Base-by-base conservation (phyloP, 306 rosid species). In the Potentilla sterilis region DNA sequence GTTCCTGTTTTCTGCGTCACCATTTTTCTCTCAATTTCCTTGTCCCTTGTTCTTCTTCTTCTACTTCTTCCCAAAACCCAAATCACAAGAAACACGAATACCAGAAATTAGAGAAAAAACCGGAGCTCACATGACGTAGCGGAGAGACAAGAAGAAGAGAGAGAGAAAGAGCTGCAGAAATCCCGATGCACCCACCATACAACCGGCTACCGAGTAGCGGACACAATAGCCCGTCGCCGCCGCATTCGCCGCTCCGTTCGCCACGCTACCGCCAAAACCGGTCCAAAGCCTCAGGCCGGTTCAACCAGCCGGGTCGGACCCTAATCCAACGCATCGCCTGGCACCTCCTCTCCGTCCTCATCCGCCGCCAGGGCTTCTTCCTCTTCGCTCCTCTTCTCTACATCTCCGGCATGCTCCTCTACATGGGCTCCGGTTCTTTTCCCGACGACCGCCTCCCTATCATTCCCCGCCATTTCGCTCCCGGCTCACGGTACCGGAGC, bases 371-470 rank as follows among this genome's bases (percentile, higher is more conserved):
- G 69, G 98, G 98, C 57, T 78, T 93, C 47, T 95, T 95, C 74
- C 91, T 95, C 7, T 95, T 95, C 70, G 99, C 99, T n/a, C 99
- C 99, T 66, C 88, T 95, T 7, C 88, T 95, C 41, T 95, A 95
- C 81, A 90, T 95, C 86, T 85, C 99, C 35, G 93, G 87, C 38
- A 87, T 93, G 98, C 90, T 93, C 7, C 89, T 93, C 64, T 93
- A 89, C 84, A 86, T 93, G 87, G 93, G 92, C 9, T 80, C 97
- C n/a, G 87, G 86, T 67, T 91, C 98, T 0, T 89, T 91, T 2
- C 69, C 69, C 47, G 46, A 64, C 72, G 89, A 91, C 64, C 87
- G 85, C 49, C 88, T 88, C 70, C 98, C 98, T 2, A 59, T 93
- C 15, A 89, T 93, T 77, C 77, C 75, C 10, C 98, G 89, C 71